Evolutionary conservation across 805 yeast genomes (phyloP), one percentile per base, ranked within the genome.

Genomic region (Saccharomycopsis lassenensis): DNA sequence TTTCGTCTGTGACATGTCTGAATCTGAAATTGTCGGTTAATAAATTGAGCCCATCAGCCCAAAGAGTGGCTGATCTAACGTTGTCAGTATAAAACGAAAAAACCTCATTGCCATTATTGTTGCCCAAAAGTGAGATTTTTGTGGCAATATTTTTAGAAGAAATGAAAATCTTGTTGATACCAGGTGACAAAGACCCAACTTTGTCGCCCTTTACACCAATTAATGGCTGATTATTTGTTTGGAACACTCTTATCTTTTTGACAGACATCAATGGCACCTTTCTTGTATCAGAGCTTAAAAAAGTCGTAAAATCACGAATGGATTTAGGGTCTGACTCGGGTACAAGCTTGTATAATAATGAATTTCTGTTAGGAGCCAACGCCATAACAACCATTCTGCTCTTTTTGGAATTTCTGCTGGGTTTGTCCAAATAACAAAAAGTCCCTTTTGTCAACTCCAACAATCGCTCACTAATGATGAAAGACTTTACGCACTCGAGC

Each of bases 11-110:
- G 18, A 39, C 37, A 15, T 33, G 21, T 1, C 24, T 24, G 26
- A 39, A 36, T 7, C 25, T 24, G 27, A 35, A 38, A 19, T 35
- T 36, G 25, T 36, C 35, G 20, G 33, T 36, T 6, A 39, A 21
- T n/a, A 39, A 32, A 15, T 36, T 42, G 12, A 42, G 30, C 10
- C 35, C 24, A 24, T 42, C 46, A 7, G 15, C 20, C 43, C 46
- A 42, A 11, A 42, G 18, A 5, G 34, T 31, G n/a, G 44, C 40
- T 14, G 19, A 11, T 8, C 33, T 16, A 16, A 10, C 10, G 14
- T 31, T 42, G 17, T 39, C 41, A 4, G 38, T 31, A 8, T 35
- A 42, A 24, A 42, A 42, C n/a, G 33, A n/a, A 5, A 42, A 18
- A 23, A 39, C 11, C 12, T 7, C 8, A 10, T 25, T 17, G 16